These are phyloP conservation scores for Jatropha podagrica DNA, from an alignment of 441 rosid genomes.

Conservation along the genomic window DNA sequence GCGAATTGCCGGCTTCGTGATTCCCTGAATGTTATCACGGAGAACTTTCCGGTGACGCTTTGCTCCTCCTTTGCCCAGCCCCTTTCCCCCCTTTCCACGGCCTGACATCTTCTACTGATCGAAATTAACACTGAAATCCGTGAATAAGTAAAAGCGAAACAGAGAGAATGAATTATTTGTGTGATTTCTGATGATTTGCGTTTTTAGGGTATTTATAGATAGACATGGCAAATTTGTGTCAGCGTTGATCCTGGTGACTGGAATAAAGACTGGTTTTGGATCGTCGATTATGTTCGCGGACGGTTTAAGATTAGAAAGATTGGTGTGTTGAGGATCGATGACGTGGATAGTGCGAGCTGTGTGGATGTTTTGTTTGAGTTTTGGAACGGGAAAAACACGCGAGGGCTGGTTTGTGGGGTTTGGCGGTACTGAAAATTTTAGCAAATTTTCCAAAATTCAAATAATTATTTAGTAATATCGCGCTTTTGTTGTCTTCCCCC, in stretches of 20 bases:
- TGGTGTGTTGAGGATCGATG: conserved; percentile 21
- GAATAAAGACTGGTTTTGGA: too few relatives aligned
- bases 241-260: conserved; percentile 14
- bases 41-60: conserved; percentile 30
- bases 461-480: too few relatives aligned
- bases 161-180: background rate
- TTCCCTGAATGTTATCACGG: conserved; percentile 29
- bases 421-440: background rate
- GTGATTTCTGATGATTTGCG: background rate
- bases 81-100: conserved; percentile 35
- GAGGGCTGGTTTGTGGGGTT: background rate
- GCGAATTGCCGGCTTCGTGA: conserved; percentile 29
- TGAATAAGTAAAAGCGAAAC: too few relatives aligned
- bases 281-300: conserved; percentile 20
- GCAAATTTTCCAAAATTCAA: too few relatives aligned
- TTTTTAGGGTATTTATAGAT: conserved; percentile 17
- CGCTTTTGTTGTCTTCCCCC: too few relatives aligned
- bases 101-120: conserved; percentile 16
- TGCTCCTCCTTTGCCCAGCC: conserved; percentile 32
- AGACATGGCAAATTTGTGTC: background rate
- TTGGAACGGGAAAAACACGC: conserved; percentile 1
- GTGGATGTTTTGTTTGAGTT: background rate
- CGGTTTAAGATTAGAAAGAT: conserved; percentile 18
- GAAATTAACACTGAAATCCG: too few relatives aligned
- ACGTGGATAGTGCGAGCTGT: conserved; percentile 18